These are phyloP conservation scores for Lachancea lanzarotensis DNA, from an alignment of 805 yeast genomes.

Conservation along the genomic window DNA sequence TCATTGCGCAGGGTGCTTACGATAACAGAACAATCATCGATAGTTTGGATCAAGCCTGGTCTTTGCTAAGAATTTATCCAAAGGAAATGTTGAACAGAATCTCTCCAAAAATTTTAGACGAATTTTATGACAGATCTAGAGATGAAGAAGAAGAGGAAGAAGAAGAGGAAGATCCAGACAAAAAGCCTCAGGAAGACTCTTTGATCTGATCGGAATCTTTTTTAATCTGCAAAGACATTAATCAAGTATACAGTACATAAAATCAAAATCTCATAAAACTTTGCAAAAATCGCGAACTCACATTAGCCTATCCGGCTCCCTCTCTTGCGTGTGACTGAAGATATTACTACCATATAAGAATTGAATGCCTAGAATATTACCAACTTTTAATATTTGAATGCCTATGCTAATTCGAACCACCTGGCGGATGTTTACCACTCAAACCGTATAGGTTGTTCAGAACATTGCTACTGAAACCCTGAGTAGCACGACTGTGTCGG, in stretches of 20 bases:
- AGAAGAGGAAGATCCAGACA: constrained; percentile 33
- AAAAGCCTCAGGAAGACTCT: constrained; percentile 19
- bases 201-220: constrained; percentile 15
- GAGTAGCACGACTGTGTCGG: constrained; percentile 3
- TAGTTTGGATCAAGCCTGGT: constrained; percentile 97
- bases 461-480: constrained; percentile 14
- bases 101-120: constrained; percentile 92
- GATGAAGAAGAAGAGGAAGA: constrained; percentile 51
- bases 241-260: neutral
- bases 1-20: constrained; percentile 93
- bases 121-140: constrained; percentile 88
- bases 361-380: neutral
- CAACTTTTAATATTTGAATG: neutral
- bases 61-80: constrained; percentile 95
- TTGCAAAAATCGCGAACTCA: neutral
- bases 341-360: neutral
- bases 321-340: neutral
- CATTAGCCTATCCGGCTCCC: neutral
- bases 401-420: neutral
- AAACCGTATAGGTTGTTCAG: constrained; percentile 16
- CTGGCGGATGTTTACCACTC: constrained; percentile 2
- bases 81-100: constrained; percentile 98
- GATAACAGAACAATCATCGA: constrained; percentile 93
- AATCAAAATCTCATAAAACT: neutral
- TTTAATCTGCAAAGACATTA: neutral